Percentiles rank a stretch among this genome's conserved stretches.
Conservation (phyloP, 257 asterid genomes). For the Mitragyna speciosa region DNA sequence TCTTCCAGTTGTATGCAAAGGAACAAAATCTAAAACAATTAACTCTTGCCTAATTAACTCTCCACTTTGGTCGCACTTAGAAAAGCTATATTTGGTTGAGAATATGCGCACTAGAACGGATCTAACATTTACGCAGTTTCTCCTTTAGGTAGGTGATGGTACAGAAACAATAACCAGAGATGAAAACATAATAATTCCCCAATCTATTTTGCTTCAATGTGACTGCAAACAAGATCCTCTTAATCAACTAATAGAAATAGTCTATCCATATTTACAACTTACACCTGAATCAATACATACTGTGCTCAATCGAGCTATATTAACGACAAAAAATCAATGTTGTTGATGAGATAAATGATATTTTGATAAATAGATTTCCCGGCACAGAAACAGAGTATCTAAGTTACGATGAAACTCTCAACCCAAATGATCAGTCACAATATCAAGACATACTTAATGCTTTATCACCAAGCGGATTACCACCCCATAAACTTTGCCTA, state of each 20-base stretch:
- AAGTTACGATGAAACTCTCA: background rate
- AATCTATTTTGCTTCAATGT: no score
- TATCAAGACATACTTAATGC: background rate
- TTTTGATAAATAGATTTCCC: background rate
- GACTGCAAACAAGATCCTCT: no score
- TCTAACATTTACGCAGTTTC: background rate
- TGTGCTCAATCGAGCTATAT: background rate
- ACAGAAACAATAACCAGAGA: no score
- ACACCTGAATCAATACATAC: background rate
- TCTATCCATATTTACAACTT: background rate
- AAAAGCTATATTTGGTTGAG: background rate
- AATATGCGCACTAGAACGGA: background rate
- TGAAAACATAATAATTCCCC: no score
- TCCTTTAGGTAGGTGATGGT: background rate
- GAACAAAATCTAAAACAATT: background rate
- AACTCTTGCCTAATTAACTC: no score
- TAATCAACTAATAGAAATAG: no score
- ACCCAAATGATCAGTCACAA: no score
- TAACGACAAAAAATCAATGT: background rate
- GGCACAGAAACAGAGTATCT: background rate
- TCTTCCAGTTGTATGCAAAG: background rate
- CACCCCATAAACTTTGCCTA: rapidly evolving
- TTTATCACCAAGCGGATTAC: background rate
- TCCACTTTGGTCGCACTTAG: background rate
- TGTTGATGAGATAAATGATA: background rate